A percentile compares a stretch with the other conserved stretches of the same genome.
phyloP scores from a whole-genome alignment of 139 green algal species.

The Mesostigma viride region DNA sequence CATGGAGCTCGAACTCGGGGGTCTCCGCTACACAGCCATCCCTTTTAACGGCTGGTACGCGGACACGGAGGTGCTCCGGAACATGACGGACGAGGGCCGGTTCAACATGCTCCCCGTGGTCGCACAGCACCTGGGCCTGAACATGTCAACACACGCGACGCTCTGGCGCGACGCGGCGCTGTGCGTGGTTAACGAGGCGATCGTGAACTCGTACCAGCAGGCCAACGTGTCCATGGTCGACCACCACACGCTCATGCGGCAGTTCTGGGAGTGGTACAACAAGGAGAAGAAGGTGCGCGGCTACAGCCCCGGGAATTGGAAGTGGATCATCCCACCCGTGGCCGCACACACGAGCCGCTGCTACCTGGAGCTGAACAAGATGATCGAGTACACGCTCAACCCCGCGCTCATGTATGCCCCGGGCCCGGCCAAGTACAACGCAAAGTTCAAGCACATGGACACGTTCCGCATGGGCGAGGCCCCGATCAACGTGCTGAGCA shows the following conservation, averaged over 20 bases:
- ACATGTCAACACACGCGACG: conserved; percentile 19
- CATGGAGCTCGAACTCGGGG: conserved; percentile 37
- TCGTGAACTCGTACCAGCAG: conserved; percentile 32
- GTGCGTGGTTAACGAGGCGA: conserved; percentile 21
- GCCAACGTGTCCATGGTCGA: conserved; percentile 32
- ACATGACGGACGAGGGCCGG: conserved; percentile 35
- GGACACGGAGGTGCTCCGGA: conserved; percentile 39
- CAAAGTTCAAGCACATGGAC: neutral
- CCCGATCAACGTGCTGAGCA: conserved; percentile 2
- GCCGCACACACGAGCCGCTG: conserved; percentile 25
- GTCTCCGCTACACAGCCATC: conserved; percentile 35
- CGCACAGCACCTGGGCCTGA: conserved; percentile 26
- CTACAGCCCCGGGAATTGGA: conserved; percentile 43
- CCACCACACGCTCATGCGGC: conserved; percentile 38
- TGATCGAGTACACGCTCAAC: conserved; percentile 47
- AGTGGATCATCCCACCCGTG: conserved; percentile 42
- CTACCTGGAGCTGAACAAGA: conserved; percentile 42
- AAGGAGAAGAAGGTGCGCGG: conserved; percentile 31
- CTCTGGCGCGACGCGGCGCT: conserved; percentile 40
- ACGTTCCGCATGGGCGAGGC: neutral
- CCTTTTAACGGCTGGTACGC: conserved; percentile 45
- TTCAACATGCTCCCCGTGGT: conserved; percentile 35
- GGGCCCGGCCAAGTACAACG: neutral
- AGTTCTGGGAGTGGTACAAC: conserved; percentile 37
- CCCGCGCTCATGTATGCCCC: conserved; percentile 14